Percentiles rank a stretch among this genome's conserved stretches.
Evolutionary conservation across 2,329 filamentous ascomycete species (phyloP).

Genomic region (Penicillium crustosum): DNA sequence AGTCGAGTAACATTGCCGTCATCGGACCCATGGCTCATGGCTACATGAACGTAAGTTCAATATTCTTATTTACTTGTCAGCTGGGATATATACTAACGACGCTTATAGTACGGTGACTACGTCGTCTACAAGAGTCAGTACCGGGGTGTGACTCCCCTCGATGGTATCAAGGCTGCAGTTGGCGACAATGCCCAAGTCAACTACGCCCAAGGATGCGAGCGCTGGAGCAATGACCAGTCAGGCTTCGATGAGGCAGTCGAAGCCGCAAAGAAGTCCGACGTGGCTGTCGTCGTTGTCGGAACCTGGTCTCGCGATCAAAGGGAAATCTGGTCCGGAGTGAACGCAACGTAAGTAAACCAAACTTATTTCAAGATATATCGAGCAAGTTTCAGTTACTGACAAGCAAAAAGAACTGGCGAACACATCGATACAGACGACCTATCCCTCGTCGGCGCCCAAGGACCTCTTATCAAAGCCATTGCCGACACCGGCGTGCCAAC

Average conservation of each 20-base stretch:
- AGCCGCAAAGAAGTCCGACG: slow-evolving; percentile 65
- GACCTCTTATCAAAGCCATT: slow-evolving; percentile 64
- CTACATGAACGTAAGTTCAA: slow-evolving; percentile 62
- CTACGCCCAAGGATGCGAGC: slow-evolving; percentile 69
- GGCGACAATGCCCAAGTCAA: slow-evolving; percentile 58
- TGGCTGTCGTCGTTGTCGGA: slow-evolving; percentile 71
- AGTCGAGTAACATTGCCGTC: slow-evolving; percentile 67
- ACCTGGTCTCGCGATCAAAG: slow-evolving; percentile 74
- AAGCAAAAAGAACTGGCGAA: slow-evolving; percentile 57
- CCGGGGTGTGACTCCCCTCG: slow-evolving; percentile 66
- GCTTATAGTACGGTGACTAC: slow-evolving; percentile 66
- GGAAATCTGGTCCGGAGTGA: slow-evolving; percentile 68
- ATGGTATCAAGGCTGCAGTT: slow-evolving; percentile 64
- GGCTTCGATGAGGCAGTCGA: slow-evolving; percentile 67
- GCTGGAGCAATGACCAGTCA: slow-evolving; percentile 69
- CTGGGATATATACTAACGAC: neutral
- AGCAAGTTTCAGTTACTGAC: neutral
- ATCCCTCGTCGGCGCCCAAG: slow-evolving; percentile 69
- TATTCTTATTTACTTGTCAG: too few relatives aligned
- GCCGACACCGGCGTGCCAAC: slow-evolving; percentile 67
- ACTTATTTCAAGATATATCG: neutral
- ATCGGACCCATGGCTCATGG: slow-evolving; percentile 74
- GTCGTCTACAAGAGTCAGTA: slow-evolving; percentile 65
- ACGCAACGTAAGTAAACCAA: slow-evolving; percentile 55
- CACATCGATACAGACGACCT: slow-evolving; percentile 67